A percentile compares a stretch with the other conserved stretches of the same genome.
Evolutionary conservation across 1,284 basidiomycete genomes (phyloP).

Genomic region (Tilletiopsis washingtonensis): DNA sequence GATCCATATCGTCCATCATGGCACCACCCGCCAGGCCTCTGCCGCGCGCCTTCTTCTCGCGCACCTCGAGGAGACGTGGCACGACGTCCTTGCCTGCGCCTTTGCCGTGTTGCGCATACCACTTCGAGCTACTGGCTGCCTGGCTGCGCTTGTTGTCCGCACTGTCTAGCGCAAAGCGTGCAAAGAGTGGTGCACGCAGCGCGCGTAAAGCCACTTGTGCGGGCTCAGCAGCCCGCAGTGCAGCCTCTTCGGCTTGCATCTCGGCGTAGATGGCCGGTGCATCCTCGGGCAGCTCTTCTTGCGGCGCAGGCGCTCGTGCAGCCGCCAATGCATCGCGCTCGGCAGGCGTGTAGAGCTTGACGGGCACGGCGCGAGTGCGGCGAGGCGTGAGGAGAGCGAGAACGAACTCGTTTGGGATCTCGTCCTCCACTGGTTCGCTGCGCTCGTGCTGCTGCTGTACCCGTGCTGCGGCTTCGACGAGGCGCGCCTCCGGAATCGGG

Average conservation of each 20-base stretch:
- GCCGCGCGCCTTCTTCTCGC: constrained; percentile 5
- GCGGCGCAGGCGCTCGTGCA: neutral
- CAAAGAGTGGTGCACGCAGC: constrained; percentile 17
- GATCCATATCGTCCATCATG: constrained; percentile 12
- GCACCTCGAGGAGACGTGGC: constrained; percentile 31
- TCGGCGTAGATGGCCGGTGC: constrained; percentile 43
- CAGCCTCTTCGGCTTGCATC: constrained; percentile 33
- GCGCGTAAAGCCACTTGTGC: constrained; percentile 11
- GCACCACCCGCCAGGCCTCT: constrained; percentile 1
- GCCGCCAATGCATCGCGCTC: constrained; percentile 28
- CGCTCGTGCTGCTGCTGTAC: constrained; percentile 14
- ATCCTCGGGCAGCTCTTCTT: constrained; percentile 20
- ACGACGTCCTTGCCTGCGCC: constrained; percentile 44
- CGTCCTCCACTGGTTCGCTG: neutral
- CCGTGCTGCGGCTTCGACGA: constrained; percentile 7
- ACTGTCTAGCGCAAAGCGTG: constrained; percentile 24
- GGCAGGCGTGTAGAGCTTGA: constrained; percentile 31
- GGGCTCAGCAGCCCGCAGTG: constrained; percentile 2
- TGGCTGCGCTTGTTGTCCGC: constrained; percentile 26
- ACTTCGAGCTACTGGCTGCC: constrained; percentile 17
- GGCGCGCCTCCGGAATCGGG: neutral
- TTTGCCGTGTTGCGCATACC: constrained; percentile 41
- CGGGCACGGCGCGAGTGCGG: constrained; percentile 26
- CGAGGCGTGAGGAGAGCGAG: constrained; percentile 22
- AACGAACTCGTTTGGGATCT: constrained; percentile 16